phyloP scores from a whole-genome alignment of 164 flowering plant species.

The Umbellularia californica region DNA sequence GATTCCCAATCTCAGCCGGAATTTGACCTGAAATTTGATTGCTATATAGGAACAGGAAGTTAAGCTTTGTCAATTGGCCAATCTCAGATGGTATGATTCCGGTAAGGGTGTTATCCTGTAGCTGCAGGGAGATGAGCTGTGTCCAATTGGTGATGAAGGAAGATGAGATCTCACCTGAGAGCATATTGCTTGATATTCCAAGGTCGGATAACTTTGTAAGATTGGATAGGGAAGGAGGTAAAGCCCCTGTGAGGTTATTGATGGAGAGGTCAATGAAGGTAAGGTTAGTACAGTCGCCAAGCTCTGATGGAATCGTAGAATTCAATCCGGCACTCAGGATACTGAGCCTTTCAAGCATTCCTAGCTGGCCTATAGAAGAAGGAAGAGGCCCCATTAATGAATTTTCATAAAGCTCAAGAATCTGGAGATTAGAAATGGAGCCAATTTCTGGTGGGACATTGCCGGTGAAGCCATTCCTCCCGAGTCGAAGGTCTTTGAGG shows the following conservation, averaged over 20 bases:
- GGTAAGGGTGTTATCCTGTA: slow-evolving; percentile 10
- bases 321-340: slow-evolving; percentile 12
- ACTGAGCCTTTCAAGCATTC: slow-evolving; percentile 17
- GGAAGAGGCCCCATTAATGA: slow-evolving; percentile 34
- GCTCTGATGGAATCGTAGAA: slow-evolving; percentile 26
- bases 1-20: slow-evolving; percentile 30
- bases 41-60: slow-evolving; percentile 3
- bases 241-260: slow-evolving; percentile 17
- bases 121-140: slow-evolving; percentile 21
- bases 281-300: slow-evolving; percentile 25
- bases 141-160: slow-evolving; percentile 27
- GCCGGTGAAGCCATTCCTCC: slow-evolving; percentile 20
- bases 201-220: slow-evolving; percentile 12
- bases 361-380: slow-evolving; percentile 34
- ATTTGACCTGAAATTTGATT: slow-evolving; percentile 23
- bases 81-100: slow-evolving; percentile 28
- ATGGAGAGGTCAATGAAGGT: slow-evolving; percentile 12
- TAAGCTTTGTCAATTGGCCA: slow-evolving; percentile 12
- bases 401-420: slow-evolving; percentile 29
- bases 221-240: slow-evolving; percentile 20
- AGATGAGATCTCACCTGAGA: slow-evolving; percentile 24
- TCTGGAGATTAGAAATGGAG: slow-evolving; percentile 16
- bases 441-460: slow-evolving; percentile 29
- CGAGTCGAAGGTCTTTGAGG: slow-evolving; percentile 22
- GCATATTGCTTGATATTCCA: slow-evolving; percentile 13